Evolutionary conservation across 306 rosid species (phyloP).

Genomic region (Citrullus colocynthis): DNA sequence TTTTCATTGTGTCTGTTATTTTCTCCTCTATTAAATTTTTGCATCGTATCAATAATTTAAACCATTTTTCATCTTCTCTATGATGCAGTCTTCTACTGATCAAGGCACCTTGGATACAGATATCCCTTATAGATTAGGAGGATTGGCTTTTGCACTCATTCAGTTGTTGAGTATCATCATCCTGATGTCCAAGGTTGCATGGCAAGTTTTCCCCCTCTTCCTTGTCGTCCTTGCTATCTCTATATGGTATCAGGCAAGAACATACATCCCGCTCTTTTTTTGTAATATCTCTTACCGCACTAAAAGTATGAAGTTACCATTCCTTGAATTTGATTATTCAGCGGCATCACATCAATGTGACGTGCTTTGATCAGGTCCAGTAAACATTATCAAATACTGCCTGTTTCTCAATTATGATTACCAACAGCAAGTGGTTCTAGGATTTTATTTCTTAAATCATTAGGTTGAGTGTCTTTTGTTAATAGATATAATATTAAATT

Average conservation of each 20-base stretch:
- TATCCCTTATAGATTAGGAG: constrained; percentile 77
- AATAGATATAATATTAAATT: too few species aligned
- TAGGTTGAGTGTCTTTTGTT: background rate
- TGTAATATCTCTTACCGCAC: background rate
- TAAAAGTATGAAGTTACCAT: background rate
- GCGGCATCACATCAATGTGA: background rate
- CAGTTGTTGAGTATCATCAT: constrained; percentile 59
- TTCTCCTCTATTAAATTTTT: background rate
- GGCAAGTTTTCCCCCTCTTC: constrained; percentile 70
- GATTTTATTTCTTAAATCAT: background rate
- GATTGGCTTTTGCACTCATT: constrained; percentile 73
- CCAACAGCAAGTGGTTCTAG: background rate
- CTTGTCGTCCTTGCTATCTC: constrained; percentile 45
- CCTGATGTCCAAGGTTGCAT: constrained; percentile 69
- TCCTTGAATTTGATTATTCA: background rate
- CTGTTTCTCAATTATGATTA: background rate
- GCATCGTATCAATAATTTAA: background rate
- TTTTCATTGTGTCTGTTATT: background rate
- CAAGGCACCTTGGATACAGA: constrained; percentile 84
- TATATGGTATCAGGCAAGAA: constrained; percentile 63
- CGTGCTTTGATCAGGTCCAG: background rate
- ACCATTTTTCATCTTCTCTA: background rate
- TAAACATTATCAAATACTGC: background rate
- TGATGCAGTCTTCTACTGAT: constrained; percentile 65
- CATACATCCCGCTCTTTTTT: background rate